Evolutionary conservation across 23 red algal species (phyloP).

Genomic region (Chondrus crispus): DNA sequence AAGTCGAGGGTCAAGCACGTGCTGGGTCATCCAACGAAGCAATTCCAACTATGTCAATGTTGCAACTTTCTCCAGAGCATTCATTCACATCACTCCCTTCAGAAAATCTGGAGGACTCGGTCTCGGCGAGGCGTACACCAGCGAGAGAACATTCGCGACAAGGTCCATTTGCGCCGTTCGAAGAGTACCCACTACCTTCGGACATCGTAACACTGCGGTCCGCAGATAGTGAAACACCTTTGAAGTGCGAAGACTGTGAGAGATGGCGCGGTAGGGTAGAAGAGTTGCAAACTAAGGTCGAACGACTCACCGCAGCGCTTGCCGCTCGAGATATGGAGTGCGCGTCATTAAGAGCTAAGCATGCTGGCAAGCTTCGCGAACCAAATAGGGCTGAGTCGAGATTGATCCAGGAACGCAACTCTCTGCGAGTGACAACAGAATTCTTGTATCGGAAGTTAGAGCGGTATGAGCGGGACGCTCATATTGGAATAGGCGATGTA

Average conservation of each 20-base stretch:
- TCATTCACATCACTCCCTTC: background rate
- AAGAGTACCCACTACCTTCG: constrained; percentile 3
- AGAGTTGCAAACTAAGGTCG: constrained; percentile 29
- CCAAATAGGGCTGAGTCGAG: constrained; percentile 8
- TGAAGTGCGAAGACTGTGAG: constrained; percentile 12
- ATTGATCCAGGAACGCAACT: constrained; percentile 36
- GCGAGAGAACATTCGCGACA: background rate
- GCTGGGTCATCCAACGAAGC: background rate
- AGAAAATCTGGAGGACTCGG: constrained; percentile 36
- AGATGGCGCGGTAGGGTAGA: constrained; percentile 33
- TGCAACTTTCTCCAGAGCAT: background rate
- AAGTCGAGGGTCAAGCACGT: too few species aligned
- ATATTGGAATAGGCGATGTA: background rate
- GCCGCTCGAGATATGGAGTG: constrained; percentile 21
- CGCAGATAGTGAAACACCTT: background rate
- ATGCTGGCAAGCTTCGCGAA: background rate
- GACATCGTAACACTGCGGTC: constrained; percentile 25
- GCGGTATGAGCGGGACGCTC: constrained; percentile 16
- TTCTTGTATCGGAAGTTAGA: constrained; percentile 58
- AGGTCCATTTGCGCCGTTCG: background rate
- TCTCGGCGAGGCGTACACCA: background rate
- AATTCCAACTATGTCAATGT: background rate
- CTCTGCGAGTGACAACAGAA: constrained; percentile 27
- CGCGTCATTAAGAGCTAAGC: constrained; percentile 3
- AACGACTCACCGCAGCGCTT: constrained; percentile 5